Percentiles rank a stretch among this genome's conserved stretches.
Evolutionary conservation across 2,329 filamentous ascomycete genomes (phyloP).

Genomic region (Penicillium sp.): DNA sequence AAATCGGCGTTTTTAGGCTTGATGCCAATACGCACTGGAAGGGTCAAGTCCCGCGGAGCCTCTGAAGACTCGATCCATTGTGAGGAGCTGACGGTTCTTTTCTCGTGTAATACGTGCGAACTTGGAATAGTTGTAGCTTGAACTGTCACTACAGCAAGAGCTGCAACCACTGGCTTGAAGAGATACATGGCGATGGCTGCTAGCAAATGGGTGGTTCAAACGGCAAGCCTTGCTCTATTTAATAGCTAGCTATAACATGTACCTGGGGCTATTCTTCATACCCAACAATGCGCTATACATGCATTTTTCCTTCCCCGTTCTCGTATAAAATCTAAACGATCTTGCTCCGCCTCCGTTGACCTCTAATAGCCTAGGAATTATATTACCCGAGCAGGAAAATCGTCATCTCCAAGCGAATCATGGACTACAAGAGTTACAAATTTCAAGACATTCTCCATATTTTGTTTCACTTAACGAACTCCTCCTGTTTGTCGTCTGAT

Average conservation of each 20-base stretch:
- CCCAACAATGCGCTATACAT: too few species aligned
- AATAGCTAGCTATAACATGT: not conserved
- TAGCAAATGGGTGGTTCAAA: not conserved
- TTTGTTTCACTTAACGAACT: not conserved
- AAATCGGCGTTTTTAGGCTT: not conserved
- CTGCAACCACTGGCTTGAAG: not conserved
- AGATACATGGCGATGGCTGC: not conserved
- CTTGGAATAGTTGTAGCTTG: not conserved
- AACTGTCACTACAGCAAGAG: not conserved
- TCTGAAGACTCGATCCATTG: not conserved
- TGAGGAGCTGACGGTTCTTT: not conserved
- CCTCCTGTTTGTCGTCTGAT: too few species aligned
- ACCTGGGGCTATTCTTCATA: not conserved
- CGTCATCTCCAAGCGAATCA: not conserved
- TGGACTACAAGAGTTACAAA: not conserved
- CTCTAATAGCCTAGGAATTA: too few species aligned
- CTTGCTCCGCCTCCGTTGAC: too few species aligned
- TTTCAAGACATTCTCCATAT: not conserved
- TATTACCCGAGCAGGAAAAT: not conserved
- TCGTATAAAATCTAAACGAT: too few species aligned
- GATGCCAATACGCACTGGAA: slow-evolving; percentile 2
- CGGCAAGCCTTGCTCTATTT: not conserved
- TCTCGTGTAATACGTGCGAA: slow-evolving; percentile 1
- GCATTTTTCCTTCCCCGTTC: too few species aligned
- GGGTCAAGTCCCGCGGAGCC: not conserved